phyloP scores from a whole-genome alignment of 345 rosid species.

The Eucalyptus brandiana region DNA sequence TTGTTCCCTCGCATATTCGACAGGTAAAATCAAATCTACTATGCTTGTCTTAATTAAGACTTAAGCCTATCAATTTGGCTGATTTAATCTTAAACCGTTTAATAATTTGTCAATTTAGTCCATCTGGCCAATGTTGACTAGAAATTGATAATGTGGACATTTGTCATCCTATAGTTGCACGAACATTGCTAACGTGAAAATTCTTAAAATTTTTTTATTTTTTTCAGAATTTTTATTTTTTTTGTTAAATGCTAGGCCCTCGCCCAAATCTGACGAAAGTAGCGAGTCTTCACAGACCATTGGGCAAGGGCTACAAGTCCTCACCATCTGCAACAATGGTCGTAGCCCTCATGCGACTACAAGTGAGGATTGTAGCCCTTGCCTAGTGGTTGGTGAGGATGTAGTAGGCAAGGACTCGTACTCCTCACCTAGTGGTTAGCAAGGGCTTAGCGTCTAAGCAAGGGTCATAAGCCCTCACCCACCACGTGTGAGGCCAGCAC shows the following conservation, averaged over 20 bases:
- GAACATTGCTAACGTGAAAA: too few species aligned
- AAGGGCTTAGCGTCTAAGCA: too few species aligned
- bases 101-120: too few species aligned
- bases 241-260: not conserved
- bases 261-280: rapidly evolving
- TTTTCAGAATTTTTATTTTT: too few species aligned
- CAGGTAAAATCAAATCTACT: not conserved
- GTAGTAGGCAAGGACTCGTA: too few species aligned
- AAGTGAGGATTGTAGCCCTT: not conserved
- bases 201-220: too few species aligned
- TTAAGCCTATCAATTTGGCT: not conserved
- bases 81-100: too few species aligned
- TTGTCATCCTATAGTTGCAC: not conserved
- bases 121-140: rapidly evolving
- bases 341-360: not conserved
- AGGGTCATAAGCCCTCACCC: too few species aligned
- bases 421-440: too few species aligned
- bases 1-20: not conserved
- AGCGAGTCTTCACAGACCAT: rapidly evolving
- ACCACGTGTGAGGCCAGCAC: too few species aligned
- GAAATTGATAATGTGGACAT: too few species aligned
- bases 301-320: not conserved
- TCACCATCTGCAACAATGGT: not conserved
- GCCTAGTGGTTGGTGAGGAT: not conserved
- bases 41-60: not conserved